These are phyloP conservation scores for Phlebiopsis gigantea DNA, from an alignment of 768 basidiomycete species.

Conservation along the genomic window DNA sequence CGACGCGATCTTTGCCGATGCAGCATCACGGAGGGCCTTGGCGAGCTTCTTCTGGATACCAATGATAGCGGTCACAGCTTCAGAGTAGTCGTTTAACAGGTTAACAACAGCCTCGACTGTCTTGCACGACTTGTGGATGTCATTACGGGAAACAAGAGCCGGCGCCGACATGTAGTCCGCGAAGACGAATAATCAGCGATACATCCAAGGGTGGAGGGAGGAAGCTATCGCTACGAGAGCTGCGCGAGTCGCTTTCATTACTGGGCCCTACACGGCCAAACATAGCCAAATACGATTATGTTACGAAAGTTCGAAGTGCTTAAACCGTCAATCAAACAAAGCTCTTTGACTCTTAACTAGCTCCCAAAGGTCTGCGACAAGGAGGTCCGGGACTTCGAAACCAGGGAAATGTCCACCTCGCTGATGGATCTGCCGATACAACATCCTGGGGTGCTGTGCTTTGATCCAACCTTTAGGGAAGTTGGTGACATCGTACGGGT, in stretches of 20 bases:
- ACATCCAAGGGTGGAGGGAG: background rate
- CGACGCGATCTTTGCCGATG: slow-evolving; percentile 50
- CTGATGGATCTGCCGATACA: slow-evolving; percentile 5
- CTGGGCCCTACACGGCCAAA: slow-evolving; percentile 9
- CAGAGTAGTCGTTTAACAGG: slow-evolving; percentile 69
- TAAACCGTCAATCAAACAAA: background rate
- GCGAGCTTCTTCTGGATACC: slow-evolving; percentile 69
- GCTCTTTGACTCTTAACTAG: background rate
- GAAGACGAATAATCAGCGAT: background rate
- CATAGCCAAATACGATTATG: slow-evolving; percentile 4
- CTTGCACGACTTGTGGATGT: slow-evolving; percentile 80
- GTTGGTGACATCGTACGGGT: slow-evolving; percentile 6
- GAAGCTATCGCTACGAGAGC: background rate
- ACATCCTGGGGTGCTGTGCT: slow-evolving; percentile 1
- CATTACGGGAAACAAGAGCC: slow-evolving; percentile 52
- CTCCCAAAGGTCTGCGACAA: slow-evolving; percentile 5
- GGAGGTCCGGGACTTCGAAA: slow-evolving; percentile 7
- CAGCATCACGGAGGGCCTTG: slow-evolving; percentile 64
- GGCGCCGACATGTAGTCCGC: slow-evolving; percentile 11
- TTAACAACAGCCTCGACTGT: slow-evolving; percentile 63
- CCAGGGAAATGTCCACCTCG: slow-evolving; percentile 11
- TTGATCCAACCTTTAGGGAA: slow-evolving; percentile 5
- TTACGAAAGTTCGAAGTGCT: background rate
- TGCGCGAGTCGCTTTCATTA: background rate
- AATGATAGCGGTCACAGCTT: slow-evolving; percentile 58